Conservation (phyloP, 208 protist genomes). For the Porcisia deanei region DNA sequence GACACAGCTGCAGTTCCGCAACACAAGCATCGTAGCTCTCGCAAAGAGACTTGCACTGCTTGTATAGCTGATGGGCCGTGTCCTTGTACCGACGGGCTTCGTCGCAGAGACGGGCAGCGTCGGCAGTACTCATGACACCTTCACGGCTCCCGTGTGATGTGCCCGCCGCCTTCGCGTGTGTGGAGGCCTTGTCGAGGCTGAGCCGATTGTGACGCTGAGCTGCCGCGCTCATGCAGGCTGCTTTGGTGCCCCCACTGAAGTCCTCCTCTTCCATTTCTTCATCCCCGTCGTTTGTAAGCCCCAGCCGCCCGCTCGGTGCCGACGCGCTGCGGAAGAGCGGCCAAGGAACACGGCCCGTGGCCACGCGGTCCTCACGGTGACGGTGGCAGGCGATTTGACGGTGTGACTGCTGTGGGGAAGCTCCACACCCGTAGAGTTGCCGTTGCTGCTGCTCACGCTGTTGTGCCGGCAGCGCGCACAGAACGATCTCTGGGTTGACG, state of each 20-base stretch:
- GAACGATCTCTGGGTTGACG: slow-evolving; percentile 37
- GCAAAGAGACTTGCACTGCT: slow-evolving; percentile 58
- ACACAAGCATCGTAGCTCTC: slow-evolving; percentile 67
- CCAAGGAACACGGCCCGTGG: background rate
- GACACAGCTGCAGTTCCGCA: slow-evolving; percentile 38
- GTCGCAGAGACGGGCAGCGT: slow-evolving; percentile 5
- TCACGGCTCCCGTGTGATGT: slow-evolving; percentile 10
- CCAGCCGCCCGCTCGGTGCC: slow-evolving; percentile 12
- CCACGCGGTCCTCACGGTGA: background rate
- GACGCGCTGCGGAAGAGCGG: slow-evolving; percentile 26
- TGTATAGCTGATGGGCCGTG: slow-evolving; percentile 48
- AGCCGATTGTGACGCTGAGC: background rate
- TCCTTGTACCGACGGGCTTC: slow-evolving; percentile 47
- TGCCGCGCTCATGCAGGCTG: background rate
- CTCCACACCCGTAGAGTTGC: background rate
- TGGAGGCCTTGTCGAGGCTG: background rate
- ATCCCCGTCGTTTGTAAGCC: background rate
- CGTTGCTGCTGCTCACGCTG: slow-evolving; percentile 21
- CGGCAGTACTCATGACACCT: slow-evolving; percentile 4
- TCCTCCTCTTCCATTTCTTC: background rate
- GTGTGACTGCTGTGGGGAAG: background rate
- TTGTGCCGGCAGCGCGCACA: slow-evolving; percentile 32
- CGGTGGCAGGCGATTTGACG: background rate
- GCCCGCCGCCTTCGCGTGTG: background rate
- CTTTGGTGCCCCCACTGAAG: background rate